Evolutionary conservation across 1,284 basidiomycete genomes (phyloP), one percentile per base, ranked within the genome.

Genomic region (Ceratobasidium sp.): DNA sequence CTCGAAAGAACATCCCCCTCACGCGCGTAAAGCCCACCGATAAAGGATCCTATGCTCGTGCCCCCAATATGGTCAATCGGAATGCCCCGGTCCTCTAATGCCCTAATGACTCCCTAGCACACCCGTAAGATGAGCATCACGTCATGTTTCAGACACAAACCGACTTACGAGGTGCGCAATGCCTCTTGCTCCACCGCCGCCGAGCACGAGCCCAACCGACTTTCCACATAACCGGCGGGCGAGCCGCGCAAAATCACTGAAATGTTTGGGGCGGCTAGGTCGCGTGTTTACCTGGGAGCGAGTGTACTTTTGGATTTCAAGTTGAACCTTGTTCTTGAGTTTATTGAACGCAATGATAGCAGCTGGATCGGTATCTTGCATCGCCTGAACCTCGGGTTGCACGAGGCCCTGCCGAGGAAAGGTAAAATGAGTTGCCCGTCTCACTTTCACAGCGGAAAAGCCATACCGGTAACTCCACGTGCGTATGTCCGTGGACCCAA

Each of bases 21-120:
- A 37, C 93, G 88, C 8, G 98, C 96, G 83, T 98, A 99, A 31
- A 99, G 84, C 0, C 96, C 98, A n/a, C 96, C 97, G 58, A 99
- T 91, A 75, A 98, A 90, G 2, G 92, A 88, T 0, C 97, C 97
- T 74, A 99, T 98, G 79, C 93, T 95, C 85, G 74, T 81, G 85
- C 92, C 93, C 72, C 90, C 93, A 76, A 96, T 90, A 77, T 93
- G 92, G 80, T 99, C 97, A 74, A 99, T 92, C 0, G 97, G 98
- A 66, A 99, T 93, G 0, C 92, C 92, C 63, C 88, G 89, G 81
- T 99, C 98, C 79, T 96, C 94, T 76, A 99, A 81, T 13, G 97
- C 97, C 65, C 92, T 91, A 56, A 99, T 88, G 76, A 97, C 87
- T 34, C 95, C 95, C 92, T 75, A 43, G 9, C 2, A 31, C 16